Base-by-base conservation (phyloP, 2,329 filamentous ascomycete species). In the Aschersonia sp. region DNA sequence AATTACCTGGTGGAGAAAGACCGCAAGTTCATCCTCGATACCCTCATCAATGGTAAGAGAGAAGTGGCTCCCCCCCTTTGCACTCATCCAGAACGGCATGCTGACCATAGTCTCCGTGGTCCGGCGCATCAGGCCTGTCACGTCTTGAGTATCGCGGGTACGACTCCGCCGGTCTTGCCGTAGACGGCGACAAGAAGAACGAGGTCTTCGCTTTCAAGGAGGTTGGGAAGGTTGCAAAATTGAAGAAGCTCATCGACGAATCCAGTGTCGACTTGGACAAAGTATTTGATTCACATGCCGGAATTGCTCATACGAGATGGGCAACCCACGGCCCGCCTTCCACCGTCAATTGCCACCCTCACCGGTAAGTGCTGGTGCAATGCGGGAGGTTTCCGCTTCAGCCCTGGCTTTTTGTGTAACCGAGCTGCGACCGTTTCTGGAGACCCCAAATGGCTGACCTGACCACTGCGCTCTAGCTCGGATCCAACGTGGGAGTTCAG, bases 1-100 rank as follows among this genome's bases (percentile, higher is more conserved):
- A 97, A 97, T 76, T 97, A 97, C 72, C 75, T 97, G 67, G 88
- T 97, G 66, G 92, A 97, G 78, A 96, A 94, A 79, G 90, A 97
- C 74, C 81, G 92, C 68, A 89, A 87, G 71, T 94, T 85, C 72
- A 94, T 97, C 67, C 78, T 97, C 64, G 83, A 96, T 66, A 97
- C 90, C 53, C 78, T 98, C 58, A 85, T 96, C 68, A 96, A 97
- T 74, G 90, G 88, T 88, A 70, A 30, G 42, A 42, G 14, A n/a
- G 14, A 7, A 68, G n/a, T 6, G 9, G 7, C 46, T 14, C 46
- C 49, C 39, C 22, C 43, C 47, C 10, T 11, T 30, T 14, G 10
- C 12, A 44, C 14, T 10, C 39, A 32, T 22, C 7, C 22, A 4
- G 5, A 10, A 4, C 8, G 37, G 5, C 7, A 30, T 44, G 49